Evolutionary conservation across 768 basidiomycete genomes (phyloP).

Genomic region (Heimioporus sp.): DNA sequence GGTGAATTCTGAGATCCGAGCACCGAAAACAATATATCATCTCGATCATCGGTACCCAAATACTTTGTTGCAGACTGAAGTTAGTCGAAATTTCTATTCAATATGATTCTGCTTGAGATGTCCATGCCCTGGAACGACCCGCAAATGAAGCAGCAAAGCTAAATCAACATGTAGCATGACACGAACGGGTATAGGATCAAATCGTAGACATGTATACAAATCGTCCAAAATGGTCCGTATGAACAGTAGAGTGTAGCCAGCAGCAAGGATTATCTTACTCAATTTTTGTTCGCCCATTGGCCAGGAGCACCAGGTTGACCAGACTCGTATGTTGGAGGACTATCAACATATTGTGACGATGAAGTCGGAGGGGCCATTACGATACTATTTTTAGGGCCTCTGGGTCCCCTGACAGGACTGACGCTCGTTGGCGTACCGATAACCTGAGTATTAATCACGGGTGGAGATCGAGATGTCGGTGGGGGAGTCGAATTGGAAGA

Average conservation of each 20-base stretch:
- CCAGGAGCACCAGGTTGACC: conserved; percentile 47
- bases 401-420: conserved; percentile 46
- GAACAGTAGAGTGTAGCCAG: background rate
- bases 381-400: conserved; percentile 31
- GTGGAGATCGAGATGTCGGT: conserved; percentile 35
- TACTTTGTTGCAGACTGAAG: no score
- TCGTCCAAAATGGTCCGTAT: conserved; percentile 17
- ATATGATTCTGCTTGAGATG: no score
- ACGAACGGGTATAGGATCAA: conserved; percentile 22
- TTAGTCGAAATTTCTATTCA: no score
- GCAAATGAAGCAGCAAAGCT: background rate
- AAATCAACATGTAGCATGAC: conserved; percentile 8
- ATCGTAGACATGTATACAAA: conserved; percentile 7
- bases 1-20: conserved; percentile 20
- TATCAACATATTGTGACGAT: conserved; percentile 41
- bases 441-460: conserved; percentile 39
- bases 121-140: background rate
- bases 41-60: no score
- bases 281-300: conserved; percentile 49
- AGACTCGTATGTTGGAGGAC: conserved; percentile 66
- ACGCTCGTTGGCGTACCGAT: conserved; percentile 22
- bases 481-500: conserved; percentile 23
- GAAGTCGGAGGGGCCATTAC: conserved; percentile 23
- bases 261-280: conserved; percentile 2
- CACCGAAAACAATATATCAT: no score